Conservation (phyloP, 768 basidiomycete genomes). For the Termitomyces sp. region DNA sequence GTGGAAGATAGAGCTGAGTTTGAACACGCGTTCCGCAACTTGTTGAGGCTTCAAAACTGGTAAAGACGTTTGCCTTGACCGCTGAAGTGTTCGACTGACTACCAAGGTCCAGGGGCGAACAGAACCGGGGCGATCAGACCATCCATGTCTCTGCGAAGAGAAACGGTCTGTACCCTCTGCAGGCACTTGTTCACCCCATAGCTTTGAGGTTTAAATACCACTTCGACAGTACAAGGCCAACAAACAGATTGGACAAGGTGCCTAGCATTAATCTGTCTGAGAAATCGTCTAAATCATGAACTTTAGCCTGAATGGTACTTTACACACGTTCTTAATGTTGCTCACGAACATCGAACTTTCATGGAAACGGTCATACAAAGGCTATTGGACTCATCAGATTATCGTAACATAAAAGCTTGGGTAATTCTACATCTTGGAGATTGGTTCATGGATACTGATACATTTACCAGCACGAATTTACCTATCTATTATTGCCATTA, state of each 20-base stretch:
- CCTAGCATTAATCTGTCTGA: background rate
- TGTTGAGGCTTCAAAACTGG: conserved; percentile 78
- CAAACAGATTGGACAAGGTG: conserved; percentile 93
- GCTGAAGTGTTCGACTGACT: background rate
- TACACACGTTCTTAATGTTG: conserved; percentile 83
- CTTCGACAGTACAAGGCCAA: conserved; percentile 82
- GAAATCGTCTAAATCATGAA: background rate
- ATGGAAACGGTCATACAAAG: conserved; percentile 74
- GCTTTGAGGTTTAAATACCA: conserved; percentile 91
- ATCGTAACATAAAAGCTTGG: conserved; percentile 67
- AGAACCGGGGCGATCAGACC: conserved; percentile 27
- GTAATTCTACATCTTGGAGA: conserved; percentile 37
- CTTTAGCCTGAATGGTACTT: conserved; percentile 95
- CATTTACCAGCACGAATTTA: conserved; percentile 72
- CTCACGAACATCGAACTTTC: conserved; percentile 81
- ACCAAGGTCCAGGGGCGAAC: conserved; percentile 43
- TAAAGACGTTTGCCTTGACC: conserved; percentile 34
- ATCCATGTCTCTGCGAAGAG: conserved; percentile 27
- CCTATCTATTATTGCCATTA: conserved; percentile 70
- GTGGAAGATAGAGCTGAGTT: conserved; percentile 59
- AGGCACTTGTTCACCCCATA: conserved; percentile 81
- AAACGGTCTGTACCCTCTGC: conserved; percentile 77
- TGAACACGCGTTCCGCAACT: conserved; percentile 72
- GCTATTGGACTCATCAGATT: conserved; percentile 62
- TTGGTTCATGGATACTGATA: conserved; percentile 3